Evolutionary conservation across 1,139 yeast species (phyloP).

Genomic region (Debaryomyces sp.): DNA sequence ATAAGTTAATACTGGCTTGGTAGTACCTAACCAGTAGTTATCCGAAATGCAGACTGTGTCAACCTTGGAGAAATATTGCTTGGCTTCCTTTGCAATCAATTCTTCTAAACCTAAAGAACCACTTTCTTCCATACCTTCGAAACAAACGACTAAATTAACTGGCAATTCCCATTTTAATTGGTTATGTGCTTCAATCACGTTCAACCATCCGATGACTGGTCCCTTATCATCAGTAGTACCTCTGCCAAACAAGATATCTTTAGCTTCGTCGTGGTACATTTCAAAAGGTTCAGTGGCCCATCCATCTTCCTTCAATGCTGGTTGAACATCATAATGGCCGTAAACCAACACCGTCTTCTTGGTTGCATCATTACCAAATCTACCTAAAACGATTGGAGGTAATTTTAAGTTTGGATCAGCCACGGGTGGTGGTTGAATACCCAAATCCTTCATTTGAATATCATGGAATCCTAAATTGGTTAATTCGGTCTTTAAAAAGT

Average conservation of each 20-base stretch:
- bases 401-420: conserved; percentile 63
- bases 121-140: conserved; percentile 99
- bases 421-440: conserved; percentile 88
- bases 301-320: conserved; percentile 90
- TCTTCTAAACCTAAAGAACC: conserved; percentile 92
- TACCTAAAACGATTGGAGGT: conserved; percentile 91
- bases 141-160: conserved; percentile 87
- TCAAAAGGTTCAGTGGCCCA: conserved; percentile 93
- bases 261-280: conserved; percentile 58
- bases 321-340: conserved; percentile 98
- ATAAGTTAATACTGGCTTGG: conserved; percentile 93
- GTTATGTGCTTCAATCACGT: conserved; percentile 86
- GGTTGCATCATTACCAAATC: conserved; percentile 76
- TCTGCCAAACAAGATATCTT: conserved; percentile 78
- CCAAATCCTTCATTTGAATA: conserved; percentile 79
- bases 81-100: conserved; percentile 77
- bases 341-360: conserved; percentile 89
- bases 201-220: conserved; percentile 97
- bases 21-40: conserved; percentile 98
- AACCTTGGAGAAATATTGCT: conserved; percentile 76
- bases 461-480: conserved; percentile 74
- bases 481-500: conserved; percentile 73
- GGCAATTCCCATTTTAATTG: conserved; percentile 87
- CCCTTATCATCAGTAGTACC: conserved; percentile 99
- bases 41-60: conserved; percentile 96